Conservation (phyloP, 352 stramenopile genomes). For the Globisporangium sylvaticum region DNA sequence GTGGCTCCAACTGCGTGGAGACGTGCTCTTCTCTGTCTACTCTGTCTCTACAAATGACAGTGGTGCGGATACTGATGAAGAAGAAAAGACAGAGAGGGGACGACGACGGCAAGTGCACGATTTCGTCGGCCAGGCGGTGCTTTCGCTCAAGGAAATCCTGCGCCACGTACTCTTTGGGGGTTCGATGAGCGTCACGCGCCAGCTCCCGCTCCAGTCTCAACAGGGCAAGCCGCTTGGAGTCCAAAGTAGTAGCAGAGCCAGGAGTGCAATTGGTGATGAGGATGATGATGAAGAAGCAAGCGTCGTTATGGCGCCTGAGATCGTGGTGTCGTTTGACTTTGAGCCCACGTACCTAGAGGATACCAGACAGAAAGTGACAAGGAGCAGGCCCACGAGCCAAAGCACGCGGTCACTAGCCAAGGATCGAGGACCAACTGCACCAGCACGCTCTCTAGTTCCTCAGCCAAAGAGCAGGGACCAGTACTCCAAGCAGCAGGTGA, state of each 20-base stretch:
- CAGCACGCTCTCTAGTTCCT: not conserved
- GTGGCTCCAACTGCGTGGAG: conserved; percentile 51
- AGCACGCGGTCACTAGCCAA: not conserved
- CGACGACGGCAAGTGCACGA: conserved; percentile 19
- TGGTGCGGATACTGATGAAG: not conserved
- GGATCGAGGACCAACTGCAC: not conserved
- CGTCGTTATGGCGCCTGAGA: conserved; percentile 6
- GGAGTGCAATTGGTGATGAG: not conserved
- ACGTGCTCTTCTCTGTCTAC: conserved; percentile 65
- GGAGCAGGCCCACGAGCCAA: not conserved
- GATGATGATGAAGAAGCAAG: not conserved
- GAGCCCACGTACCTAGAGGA: conserved; percentile 24
- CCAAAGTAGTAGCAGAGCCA: conserved; percentile 4
- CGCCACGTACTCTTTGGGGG: conserved; percentile 22
- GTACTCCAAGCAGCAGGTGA: not conserved
- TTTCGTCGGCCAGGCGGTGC: conserved; percentile 50
- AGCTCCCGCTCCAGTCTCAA: conserved; percentile 34
- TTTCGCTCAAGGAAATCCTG: conserved; percentile 39
- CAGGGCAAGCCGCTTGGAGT: conserved; percentile 26
- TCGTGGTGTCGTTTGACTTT: conserved; percentile 46
- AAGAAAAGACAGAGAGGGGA: not conserved
- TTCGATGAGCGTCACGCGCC: conserved; percentile 21
- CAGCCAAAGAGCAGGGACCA: conserved; percentile 8
- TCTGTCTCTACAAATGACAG: conserved; percentile 13
- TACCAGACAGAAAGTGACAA: not conserved